Evolutionary conservation across 768 basidiomycete species (phyloP), one percentile per base, ranked within the genome.

Genomic region (Termitomyces sp.): DNA sequence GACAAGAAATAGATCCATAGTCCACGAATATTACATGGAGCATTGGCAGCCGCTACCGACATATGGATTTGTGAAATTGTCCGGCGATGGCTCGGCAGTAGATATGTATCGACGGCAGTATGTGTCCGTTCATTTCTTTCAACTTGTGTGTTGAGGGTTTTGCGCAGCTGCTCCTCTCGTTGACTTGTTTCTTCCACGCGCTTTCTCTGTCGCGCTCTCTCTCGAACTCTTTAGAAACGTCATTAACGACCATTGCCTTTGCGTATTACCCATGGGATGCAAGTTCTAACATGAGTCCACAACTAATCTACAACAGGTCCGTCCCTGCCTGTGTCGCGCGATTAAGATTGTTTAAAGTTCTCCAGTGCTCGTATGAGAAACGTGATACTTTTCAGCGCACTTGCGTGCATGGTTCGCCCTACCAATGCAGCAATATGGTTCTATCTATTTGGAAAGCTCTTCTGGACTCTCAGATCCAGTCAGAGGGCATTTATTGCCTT

Each of bases 191-290:
- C 66, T 98, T 98, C 74, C 83, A 98, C 71, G 84, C 82, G 0
- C 77, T 95, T 52, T 82, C 91, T 1, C 75, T 97, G 25, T 89
- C 95, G 4, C 82, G 97, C 35, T 91, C 95, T 0, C 74, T 98
- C 52, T 95, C 93, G 31, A 99, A 98, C 68, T 95, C 94, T 12
- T 73, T 95, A 27, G 97, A 99, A 67, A 94, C 94, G 0, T 85
- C 92, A 0, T 72, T 98, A 42, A 89, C 90, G 0, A 86, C 86
- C 0, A 71, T 89, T 41, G 95, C 95, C 1, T 79, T 96, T 54
- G 74, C 77, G 12, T 80, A 80, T 66, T 98, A 90, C 71, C 95
- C 89, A 0, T 92, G 89, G 89, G 74, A 81, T 59, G 68, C 71
- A 17, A 74, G 69, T 56, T 65, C 73, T 0, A 65, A 67, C 32